A percentile compares a stretch with the other conserved stretches of the same genome.
Evolutionary conservation across 352 stramenopile species (phyloP).

Genomic region (Phytophthora lateralis): DNA sequence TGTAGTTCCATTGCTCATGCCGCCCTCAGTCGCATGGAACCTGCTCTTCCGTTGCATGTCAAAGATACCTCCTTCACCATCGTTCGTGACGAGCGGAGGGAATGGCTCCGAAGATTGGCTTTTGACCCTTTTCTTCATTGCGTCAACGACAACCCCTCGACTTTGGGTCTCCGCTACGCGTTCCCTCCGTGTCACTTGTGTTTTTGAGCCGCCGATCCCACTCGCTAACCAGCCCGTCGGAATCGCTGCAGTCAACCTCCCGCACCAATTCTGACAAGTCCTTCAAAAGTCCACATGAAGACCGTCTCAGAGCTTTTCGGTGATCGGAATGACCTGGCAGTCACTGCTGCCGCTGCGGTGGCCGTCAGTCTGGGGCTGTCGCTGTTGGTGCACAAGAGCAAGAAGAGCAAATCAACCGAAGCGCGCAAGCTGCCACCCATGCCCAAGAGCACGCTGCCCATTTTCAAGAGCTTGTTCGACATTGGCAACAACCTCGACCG

Average conservation of each 20-base stretch:
- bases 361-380: constrained; percentile 31
- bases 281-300: constrained; percentile 16
- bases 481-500: constrained; percentile 27
- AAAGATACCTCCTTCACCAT: constrained; percentile 1
- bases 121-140: constrained; percentile 12
- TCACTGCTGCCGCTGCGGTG: constrained; percentile 20
- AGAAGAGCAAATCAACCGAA: constrained; percentile 26
- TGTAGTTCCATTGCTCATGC: background rate
- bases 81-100: background rate
- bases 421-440: constrained; percentile 26
- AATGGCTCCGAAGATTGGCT: constrained; percentile 10
- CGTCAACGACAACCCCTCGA: constrained; percentile 5
- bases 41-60: background rate
- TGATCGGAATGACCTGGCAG: constrained; percentile 14
- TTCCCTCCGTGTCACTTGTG: constrained; percentile 18
- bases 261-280: background rate
- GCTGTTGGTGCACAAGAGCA: constrained; percentile 26
- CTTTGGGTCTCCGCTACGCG: constrained; percentile 1
- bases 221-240: constrained; percentile 12
- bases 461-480: constrained; percentile 48
- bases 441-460: constrained; percentile 34
- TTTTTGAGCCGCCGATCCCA: constrained; percentile 11
- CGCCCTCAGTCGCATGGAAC: background rate
- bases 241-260: constrained; percentile 2
- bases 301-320: constrained; percentile 20